Conservation (phyloP, 1,139 yeast species). For the Hyphopichia burtonii region DNA sequence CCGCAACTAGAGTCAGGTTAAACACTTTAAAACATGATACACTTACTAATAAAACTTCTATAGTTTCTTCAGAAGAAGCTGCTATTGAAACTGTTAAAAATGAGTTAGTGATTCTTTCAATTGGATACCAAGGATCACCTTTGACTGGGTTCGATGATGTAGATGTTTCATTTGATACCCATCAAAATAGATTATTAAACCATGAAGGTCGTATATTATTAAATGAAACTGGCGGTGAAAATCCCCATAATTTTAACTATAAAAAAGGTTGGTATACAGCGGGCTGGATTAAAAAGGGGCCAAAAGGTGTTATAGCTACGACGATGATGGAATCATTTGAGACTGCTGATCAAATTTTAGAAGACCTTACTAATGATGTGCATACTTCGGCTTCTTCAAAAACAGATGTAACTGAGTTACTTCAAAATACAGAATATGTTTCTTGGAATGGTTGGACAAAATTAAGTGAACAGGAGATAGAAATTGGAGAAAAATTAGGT, state of each 20-base stretch:
- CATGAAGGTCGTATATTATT: constrained; percentile 56
- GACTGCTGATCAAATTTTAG: constrained; percentile 64
- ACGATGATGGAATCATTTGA: constrained; percentile 86
- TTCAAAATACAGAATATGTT: constrained; percentile 30
- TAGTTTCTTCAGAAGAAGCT: constrained; percentile 40
- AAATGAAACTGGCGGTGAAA: constrained; percentile 18
- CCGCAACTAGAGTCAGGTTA: constrained; percentile 48
- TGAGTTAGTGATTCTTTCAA: constrained; percentile 76
- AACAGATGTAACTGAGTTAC: constrained; percentile 12
- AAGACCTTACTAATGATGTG: constrained; percentile 46
- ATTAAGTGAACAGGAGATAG: constrained; percentile 54
- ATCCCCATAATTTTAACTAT: constrained; percentile 18
- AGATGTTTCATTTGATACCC: constrained; percentile 53
- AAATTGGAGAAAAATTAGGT: constrained; percentile 44
- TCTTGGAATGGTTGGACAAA: constrained; percentile 75
- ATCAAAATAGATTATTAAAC: constrained; percentile 57
- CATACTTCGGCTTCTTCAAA: constrained; percentile 25
- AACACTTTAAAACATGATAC: constrained; percentile 42
- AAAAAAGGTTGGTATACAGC: constrained; percentile 67
- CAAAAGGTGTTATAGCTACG: constrained; percentile 87
- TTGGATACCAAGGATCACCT: constrained; percentile 79
- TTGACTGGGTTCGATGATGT: constrained; percentile 55
- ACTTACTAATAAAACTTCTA: constrained; percentile 30
- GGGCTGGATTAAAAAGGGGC: constrained; percentile 93
- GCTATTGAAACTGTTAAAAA: constrained; percentile 35